Evolutionary conservation across 73 alveolate genomes (phyloP), one percentile per base, ranked within the genome.

Genomic region (Symbiodinium natans): DNA sequence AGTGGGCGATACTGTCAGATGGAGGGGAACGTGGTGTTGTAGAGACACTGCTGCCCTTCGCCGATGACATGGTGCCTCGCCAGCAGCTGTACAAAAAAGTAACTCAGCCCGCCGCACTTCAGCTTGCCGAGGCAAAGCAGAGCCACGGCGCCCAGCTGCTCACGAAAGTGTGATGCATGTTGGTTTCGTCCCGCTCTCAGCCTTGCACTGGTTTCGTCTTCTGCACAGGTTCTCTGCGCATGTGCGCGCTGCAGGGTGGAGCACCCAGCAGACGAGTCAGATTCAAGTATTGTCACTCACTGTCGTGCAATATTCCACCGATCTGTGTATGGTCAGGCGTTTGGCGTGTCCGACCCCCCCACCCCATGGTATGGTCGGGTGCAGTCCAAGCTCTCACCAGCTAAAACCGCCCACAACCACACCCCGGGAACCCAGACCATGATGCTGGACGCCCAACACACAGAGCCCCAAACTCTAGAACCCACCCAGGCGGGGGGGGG

Each of bases 1-100:
- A 86, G 68, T 86, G 94, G 94, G 94, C 94, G 2, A 48, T 86
- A 63, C 21, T 54, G 27, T 31, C 94, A 17, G 83, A 80, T 7
- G 33, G 13, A 2, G 59, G 59, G 31, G 27, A 71, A 33, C 21
- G 63, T 3, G 94, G 68, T 38, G 84, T 86, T 19, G 94, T 52
- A 17, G 56, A 52, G 43, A 34, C 56, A 6, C 56, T 86, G 84
- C 59, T 86, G 41, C 94, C 94, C 21, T 54, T 52, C 40, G 54
- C 94, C 36, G 94, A 86, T 15, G 38, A 80, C 17, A 25, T 34
- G 15, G 94, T 63, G 21, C 68, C 68, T 2, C 68, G 27, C 1
- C 68, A 52, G 68, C n/a, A 52, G 29, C 6, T 52, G 68, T n/a
- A n/a, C n/a, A n/a, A n/a, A 48, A 48, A 8, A 48, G 8, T 17